phyloP scores from a whole-genome alignment of 768 basidiomycete species.

The Trametes cinnabarina region DNA sequence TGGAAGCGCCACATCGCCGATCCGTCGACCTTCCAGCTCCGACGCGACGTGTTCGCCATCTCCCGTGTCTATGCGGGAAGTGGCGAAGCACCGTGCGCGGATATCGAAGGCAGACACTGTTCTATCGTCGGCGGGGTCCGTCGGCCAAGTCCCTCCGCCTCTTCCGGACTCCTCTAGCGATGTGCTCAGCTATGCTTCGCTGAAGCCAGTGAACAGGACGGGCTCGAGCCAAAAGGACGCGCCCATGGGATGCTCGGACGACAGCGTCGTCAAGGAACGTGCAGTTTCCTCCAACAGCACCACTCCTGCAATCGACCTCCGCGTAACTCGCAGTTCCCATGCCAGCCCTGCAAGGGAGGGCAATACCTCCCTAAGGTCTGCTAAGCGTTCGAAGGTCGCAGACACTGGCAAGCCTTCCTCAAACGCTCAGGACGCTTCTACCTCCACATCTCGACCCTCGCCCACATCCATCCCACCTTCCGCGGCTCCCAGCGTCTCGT shows the following conservation, averaged over 20 bases:
- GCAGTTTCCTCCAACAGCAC: background rate
- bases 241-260: background rate
- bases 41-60: background rate
- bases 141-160: background rate
- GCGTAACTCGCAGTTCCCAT: background rate
- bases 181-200: background rate
- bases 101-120: conserved; percentile 8
- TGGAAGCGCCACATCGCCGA: background rate
- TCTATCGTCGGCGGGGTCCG: background rate
- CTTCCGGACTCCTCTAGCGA: background rate
- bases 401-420: background rate
- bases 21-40: background rate
- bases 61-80: background rate
- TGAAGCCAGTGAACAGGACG: background rate
- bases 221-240: too few species aligned
- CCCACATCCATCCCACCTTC: too few species aligned
- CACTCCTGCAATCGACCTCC: background rate
- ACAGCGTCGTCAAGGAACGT: background rate
- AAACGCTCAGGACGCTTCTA: too few species aligned
- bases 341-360: background rate
- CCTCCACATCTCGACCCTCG: too few species aligned
- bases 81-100: background rate
- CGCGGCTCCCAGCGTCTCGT: background rate
- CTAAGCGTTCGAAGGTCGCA: too few species aligned
- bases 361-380: too few species aligned